Evolutionary conservation across 768 basidiomycete genomes (phyloP), one percentile per base, ranked within the genome.

Genomic region (Boletus edulis): DNA sequence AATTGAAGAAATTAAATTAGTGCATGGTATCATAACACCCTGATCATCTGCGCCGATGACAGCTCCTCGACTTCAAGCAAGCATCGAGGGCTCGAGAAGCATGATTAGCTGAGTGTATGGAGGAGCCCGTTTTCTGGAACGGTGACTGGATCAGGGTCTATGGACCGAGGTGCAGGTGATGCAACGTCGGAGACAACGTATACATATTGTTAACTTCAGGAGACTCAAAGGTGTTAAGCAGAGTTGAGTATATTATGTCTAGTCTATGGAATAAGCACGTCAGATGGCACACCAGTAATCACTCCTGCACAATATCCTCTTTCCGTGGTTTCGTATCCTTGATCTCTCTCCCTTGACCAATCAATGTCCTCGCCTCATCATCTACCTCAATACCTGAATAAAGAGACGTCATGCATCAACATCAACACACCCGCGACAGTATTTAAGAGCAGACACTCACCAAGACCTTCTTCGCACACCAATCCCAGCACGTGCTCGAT

Each of bases 221-320:
- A 29, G 27, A 29, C 27, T 35, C 34, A 35, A 13, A 35, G 34
- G 4, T 29, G 9, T 13, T 35, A 35, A 35, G 27, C 8, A 27
- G 44, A 35, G 48, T 40, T 40, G 29, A 40, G 29, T 48, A 24
- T 38, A 31, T 41, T 32, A 31, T 40, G 24, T 64, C 55, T 57
- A 57, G 44, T 57, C 52, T 60, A 54, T 42, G 11, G 14, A 14
- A 35, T 35, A 35, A 6, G 34, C 34, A 35, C 34, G 13, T 35
- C 34, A 35, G 34, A 35, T 35, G 12, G 34, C 27, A 29, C 9
- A 14, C 14, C 13, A 35, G 12, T 35, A 12, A 55, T 68, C 67
- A 79, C 66, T 91, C 89, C 68, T 90, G 86, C 39, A 97, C 85
- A 62, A 98, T 96, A 69, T 98, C 95, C 76, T 97, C 96, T 75